These are phyloP conservation scores for Penicillium sp. DNA, from an alignment of 2,329 filamentous ascomycete species.

Conservation along the genomic window DNA sequence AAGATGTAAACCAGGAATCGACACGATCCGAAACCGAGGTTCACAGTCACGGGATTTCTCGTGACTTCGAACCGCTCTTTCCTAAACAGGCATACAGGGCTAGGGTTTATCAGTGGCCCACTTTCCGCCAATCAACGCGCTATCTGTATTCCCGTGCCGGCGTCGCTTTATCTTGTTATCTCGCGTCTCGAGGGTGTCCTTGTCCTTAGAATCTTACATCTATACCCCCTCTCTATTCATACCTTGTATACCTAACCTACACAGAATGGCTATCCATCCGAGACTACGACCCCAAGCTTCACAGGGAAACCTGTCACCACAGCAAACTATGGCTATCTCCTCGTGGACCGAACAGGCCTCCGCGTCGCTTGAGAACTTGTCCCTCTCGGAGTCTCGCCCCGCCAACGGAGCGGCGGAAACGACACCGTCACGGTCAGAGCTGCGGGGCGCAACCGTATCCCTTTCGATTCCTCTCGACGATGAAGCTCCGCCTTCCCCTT, in stretches of 20 bases:
- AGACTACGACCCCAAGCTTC: conserved; percentile 28
- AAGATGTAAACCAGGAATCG: not conserved
- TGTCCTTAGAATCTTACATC: conserved; percentile 6
- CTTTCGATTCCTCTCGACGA: conserved; percentile 78
- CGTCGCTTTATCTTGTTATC: conserved; percentile 20
- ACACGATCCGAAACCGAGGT: not conserved
- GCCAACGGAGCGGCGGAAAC: conserved; percentile 50
- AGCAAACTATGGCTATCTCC: conserved; percentile 60
- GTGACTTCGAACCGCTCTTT: not conserved
- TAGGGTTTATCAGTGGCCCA: conserved; percentile 16
- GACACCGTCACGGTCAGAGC: conserved; percentile 48
- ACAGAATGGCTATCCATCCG: conserved; percentile 47
- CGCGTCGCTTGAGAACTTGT: conserved; percentile 38
- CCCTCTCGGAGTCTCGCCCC: conserved; percentile 30
- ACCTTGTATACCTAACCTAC: not conserved
- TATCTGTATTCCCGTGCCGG: conserved; percentile 19
- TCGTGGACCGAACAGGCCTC: conserved; percentile 61
- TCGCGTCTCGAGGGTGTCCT: not conserved
- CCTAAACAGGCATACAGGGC: conserved; percentile 21
- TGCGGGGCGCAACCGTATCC: conserved; percentile 59
- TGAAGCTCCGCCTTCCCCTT: conserved; percentile 29
- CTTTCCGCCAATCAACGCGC: conserved; percentile 22
- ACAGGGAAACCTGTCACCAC: conserved; percentile 32
- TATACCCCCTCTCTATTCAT: conserved; percentile 2
- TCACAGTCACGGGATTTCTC: not conserved